Evolutionary conservation across 352 stramenopile genomes (phyloP), one percentile per base, ranked within the genome.

Genomic region (Globisporangium paroecandrum): DNA sequence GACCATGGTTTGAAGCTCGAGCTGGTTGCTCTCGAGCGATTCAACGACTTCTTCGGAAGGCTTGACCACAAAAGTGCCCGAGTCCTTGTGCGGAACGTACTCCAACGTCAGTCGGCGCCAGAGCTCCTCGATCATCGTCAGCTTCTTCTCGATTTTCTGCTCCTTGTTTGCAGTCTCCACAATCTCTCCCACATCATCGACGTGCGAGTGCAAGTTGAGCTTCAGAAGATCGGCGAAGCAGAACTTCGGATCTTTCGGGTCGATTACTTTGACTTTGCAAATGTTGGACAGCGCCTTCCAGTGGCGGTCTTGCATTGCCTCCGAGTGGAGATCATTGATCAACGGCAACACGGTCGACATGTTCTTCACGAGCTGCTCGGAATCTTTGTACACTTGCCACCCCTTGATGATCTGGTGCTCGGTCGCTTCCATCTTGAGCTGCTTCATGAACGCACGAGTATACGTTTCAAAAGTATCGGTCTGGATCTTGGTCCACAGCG

Each of bases 321-420:
- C 88, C 1, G 91, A 98, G 77, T 98, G 95, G 41, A 99, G 78
- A 61, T 98, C 96, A 62, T 98, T 97, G 71, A 99, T 97, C 15
- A 99, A 74, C 7, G 89, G 87, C 8, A 96, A 57, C 2, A 96
- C 88, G 0, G 81, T 86, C 34, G 86, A 74, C 89, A 95, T 95
- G 65, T 96, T 94, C 71, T 95, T 96, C 20, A 93, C 89, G 8
- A 94, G 73, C 66, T 94, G 81, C 58, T 96, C 87, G 0, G 83
- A 89, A 61, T 96, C 89, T 57, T 94, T 94, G 76, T 94, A 94
- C 10, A 93, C 87, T 68, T 95, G 87, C 89, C 89, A 96, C 10
- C 79, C 74, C 68, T 96, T 96, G 67, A 95, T 91, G 34, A 96
- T 79, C 64, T 93, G 87, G 61, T 95, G 78, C 62, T 94, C 87